These are phyloP conservation scores for Penicillium corylophilum DNA, from an alignment of 2,329 filamentous ascomycete genomes.

Conservation along the genomic window DNA sequence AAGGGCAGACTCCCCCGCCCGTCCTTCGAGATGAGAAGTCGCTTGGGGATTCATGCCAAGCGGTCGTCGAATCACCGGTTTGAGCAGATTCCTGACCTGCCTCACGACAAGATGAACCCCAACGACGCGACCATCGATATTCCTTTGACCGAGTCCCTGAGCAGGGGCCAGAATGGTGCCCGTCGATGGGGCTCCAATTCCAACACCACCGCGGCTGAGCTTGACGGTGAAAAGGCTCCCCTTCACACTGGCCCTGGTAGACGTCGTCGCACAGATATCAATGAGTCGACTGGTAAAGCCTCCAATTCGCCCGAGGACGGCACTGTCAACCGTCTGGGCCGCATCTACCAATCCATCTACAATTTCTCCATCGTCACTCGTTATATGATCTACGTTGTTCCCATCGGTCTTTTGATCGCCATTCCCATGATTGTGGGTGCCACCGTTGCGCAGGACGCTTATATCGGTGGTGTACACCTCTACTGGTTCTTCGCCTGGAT, in stretches of 20 bases:
- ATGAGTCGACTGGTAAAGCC: constrained; percentile 31
- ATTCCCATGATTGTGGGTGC: constrained; percentile 64
- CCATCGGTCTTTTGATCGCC: constrained; percentile 57
- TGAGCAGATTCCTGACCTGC: constrained; percentile 38
- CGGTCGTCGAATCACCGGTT: constrained; percentile 49
- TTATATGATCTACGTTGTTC: constrained; percentile 63
- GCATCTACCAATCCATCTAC: constrained; percentile 60
- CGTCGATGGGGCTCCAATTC: constrained; percentile 40
- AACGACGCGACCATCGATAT: constrained; percentile 62
- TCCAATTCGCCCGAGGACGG: constrained; percentile 51
- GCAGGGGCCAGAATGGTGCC: constrained; percentile 47
- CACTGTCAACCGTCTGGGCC: constrained; percentile 58
- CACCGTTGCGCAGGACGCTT: constrained; percentile 47
- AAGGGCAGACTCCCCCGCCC: neutral
- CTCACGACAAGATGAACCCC: constrained; percentile 45
- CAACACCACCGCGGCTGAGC: constrained; percentile 19
- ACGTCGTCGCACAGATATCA: constrained; percentile 33
- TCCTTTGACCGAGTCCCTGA: constrained; percentile 57
- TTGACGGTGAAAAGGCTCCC: constrained; percentile 32
- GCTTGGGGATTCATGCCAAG: constrained; percentile 38
- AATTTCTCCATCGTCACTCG: constrained; percentile 63
- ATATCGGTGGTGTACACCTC: constrained; percentile 57
- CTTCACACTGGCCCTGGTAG: constrained; percentile 23
- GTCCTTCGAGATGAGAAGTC: constrained; percentile 31
- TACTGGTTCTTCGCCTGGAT: constrained; percentile 66